Conservation (phyloP, 441 rosid species). For the California macrophylla region DNA sequence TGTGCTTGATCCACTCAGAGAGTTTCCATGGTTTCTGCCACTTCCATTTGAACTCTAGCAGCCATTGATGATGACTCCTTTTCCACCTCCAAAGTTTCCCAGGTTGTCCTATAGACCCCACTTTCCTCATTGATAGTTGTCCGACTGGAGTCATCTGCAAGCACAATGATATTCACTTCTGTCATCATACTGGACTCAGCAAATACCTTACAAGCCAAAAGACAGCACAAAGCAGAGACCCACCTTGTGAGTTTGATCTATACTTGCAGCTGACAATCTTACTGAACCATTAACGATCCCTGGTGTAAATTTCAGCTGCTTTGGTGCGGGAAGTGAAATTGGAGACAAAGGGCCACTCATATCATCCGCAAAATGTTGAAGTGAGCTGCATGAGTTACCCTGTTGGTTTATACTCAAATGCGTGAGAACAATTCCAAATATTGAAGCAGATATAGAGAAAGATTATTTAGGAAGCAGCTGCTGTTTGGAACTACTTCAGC, state of each 20-base stretch:
- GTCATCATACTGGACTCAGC: constrained; percentile 8
- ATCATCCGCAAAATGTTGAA: constrained; percentile 39
- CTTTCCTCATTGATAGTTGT: constrained; percentile 37
- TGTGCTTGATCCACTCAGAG: constrained; percentile 65
- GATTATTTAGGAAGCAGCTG: background rate
- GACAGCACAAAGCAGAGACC: constrained; percentile 9
- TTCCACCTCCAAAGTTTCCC: constrained; percentile 74
- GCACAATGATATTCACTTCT: constrained; percentile 11
- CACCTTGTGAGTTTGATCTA: constrained; percentile 39
- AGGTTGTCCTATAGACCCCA: constrained; percentile 37
- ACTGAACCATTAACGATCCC: constrained; percentile 38
- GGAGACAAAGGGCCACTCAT: constrained; percentile 39
- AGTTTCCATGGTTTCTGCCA: constrained; percentile 82
- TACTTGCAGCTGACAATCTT: constrained; percentile 40
- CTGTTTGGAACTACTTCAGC: background rate
- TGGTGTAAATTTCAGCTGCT: constrained; percentile 52
- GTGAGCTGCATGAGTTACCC: constrained; percentile 42
- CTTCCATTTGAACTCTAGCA: constrained; percentile 66
- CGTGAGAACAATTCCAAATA: constrained; percentile 3
- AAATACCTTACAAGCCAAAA: constrained; percentile 4
- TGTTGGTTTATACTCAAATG: constrained; percentile 26
- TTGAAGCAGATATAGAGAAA: background rate
- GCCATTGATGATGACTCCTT: constrained; percentile 73
- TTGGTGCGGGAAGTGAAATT: constrained; percentile 46
- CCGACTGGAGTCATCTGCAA: constrained; percentile 45